Conservation (phyloP, 2,329 filamentous ascomycete species). For the Penicillium capsulatum region DNA sequence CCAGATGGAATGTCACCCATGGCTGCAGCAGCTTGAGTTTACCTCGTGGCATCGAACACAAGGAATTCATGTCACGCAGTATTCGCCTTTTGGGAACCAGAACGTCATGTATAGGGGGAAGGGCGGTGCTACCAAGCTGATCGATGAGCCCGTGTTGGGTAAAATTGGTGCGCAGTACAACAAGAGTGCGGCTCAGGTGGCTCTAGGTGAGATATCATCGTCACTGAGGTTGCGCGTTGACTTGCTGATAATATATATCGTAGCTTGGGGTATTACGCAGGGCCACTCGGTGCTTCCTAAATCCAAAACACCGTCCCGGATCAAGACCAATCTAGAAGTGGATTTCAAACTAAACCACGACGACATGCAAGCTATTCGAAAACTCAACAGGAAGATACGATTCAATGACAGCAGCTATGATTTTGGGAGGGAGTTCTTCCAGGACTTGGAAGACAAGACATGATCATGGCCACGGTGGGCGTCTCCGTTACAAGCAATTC, state of each 20-base stretch:
- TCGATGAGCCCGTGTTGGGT: constrained; percentile 49
- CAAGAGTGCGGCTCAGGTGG: constrained; percentile 51
- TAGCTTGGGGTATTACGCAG: constrained; percentile 52
- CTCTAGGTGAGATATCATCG: constrained; percentile 36
- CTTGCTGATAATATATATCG: not conserved
- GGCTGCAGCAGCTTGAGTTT: constrained; percentile 50
- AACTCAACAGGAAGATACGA: constrained; percentile 57
- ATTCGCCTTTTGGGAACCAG: constrained; percentile 54
- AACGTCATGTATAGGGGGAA: constrained; percentile 48
- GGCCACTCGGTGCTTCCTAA: constrained; percentile 54
- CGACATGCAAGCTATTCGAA: constrained; percentile 55
- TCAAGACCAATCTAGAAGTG: constrained; percentile 42
- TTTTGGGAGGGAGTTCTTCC: constrained; percentile 58
- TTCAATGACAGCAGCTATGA: constrained; percentile 57
- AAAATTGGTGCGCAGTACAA: constrained; percentile 52
- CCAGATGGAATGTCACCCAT: constrained; percentile 53
- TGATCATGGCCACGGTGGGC: not conserved
- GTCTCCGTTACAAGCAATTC: not conserved
- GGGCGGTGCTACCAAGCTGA: constrained; percentile 46
- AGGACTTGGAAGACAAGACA: constrained; percentile 55
- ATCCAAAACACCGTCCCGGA: constrained; percentile 45
- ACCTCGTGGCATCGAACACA: constrained; percentile 48
- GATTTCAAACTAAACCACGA: constrained; percentile 57
- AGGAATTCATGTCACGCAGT: constrained; percentile 53
- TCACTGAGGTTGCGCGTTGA: no score